Percentiles rank a stretch among this genome's conserved stretches.
Evolutionary conservation across 192 early-diverging fungal genomes (phyloP).

Genomic region (Gonapodya prolifera): DNA sequence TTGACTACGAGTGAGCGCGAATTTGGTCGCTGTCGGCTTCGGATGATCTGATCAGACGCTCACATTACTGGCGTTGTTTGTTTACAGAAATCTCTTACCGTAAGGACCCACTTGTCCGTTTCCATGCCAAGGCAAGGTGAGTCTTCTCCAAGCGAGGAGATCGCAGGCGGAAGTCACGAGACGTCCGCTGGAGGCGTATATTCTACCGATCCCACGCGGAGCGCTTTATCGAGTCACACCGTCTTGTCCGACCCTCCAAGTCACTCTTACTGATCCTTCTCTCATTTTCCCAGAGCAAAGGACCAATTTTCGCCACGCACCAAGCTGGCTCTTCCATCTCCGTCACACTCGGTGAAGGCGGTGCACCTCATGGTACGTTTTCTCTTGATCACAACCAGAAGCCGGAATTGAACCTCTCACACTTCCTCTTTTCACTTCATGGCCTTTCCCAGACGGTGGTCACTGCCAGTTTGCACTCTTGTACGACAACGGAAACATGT

Average conservation of each 20-base stretch:
- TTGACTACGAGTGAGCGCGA: not conserved
- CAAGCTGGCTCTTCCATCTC: constrained; percentile 9
- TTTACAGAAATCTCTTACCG: not conserved
- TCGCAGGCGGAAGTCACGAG: too few species aligned
- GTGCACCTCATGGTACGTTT: not conserved
- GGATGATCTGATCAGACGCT: not conserved
- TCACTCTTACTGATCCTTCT: too few species aligned
- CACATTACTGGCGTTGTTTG: not conserved
- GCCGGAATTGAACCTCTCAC: too few species aligned
- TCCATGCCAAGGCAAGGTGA: constrained; percentile 19
- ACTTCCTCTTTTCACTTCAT: too few species aligned
- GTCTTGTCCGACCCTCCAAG: too few species aligned
- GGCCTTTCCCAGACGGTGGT: constrained; percentile 45
- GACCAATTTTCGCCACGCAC: not conserved
- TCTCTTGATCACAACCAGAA: too few species aligned
- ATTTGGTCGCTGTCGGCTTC: too few species aligned
- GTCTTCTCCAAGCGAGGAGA: too few species aligned
- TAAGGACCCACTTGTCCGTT: constrained; percentile 10
- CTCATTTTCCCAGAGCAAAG: too few species aligned
- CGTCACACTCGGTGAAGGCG: not conserved
- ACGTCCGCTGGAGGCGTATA: too few species aligned
- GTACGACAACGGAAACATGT: constrained; percentile 41
- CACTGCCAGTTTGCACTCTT: constrained; percentile 57
- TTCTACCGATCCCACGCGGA: too few species aligned
- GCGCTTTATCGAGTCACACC: too few species aligned